Percentiles rank a stretch among this genome's conserved stretches.
phyloP scores from a whole-genome alignment of 805 yeast genomes.

The Hanseniaspora lindneri region DNA sequence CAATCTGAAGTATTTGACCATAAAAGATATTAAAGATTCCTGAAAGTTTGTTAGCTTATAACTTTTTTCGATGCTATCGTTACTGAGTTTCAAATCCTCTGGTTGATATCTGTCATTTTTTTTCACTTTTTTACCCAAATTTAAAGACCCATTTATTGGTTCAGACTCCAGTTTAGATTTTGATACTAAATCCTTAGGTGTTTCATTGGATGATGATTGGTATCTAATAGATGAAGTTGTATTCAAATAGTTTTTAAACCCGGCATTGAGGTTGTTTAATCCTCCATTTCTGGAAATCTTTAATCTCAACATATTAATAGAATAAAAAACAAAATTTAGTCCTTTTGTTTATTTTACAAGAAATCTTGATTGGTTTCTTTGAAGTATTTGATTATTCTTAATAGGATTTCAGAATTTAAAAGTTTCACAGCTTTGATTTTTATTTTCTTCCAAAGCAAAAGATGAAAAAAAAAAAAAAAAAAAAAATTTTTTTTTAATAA shows the following conservation, averaged over 20 bases:
- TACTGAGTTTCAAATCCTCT: slow-evolving; percentile 1
- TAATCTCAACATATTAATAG: neutral
- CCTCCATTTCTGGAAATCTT: neutral
- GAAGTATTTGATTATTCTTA: too few relatives aligned
- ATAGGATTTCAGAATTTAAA: too few relatives aligned
- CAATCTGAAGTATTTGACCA: slow-evolving; percentile 48
- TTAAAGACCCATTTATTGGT: slow-evolving; percentile 18
- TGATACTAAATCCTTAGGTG: slow-evolving; percentile 24
- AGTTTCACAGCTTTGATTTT: too few relatives aligned
- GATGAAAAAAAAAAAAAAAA: too few relatives aligned
- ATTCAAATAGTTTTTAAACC: neutral
- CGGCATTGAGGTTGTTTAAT: neutral
- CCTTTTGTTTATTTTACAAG: too few relatives aligned
- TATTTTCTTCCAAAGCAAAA: too few relatives aligned
- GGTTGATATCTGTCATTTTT: slow-evolving; percentile 11
- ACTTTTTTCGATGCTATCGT: slow-evolving; percentile 10
- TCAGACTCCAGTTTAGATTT: slow-evolving; percentile 21
- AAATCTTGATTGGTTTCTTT: too few relatives aligned
- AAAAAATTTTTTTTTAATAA: too few relatives aligned
- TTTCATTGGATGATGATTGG: slow-evolving; percentile 16
- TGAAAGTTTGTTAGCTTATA: slow-evolving; percentile 40
- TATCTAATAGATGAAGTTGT: neutral
- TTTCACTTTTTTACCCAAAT: slow-evolving; percentile 6
- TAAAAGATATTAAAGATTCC: slow-evolving; percentile 50
- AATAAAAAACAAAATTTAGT: too few relatives aligned